Evolutionary conservation across 179 eudicot genomes (phyloP).

Genomic region (Silene coronaria): DNA sequence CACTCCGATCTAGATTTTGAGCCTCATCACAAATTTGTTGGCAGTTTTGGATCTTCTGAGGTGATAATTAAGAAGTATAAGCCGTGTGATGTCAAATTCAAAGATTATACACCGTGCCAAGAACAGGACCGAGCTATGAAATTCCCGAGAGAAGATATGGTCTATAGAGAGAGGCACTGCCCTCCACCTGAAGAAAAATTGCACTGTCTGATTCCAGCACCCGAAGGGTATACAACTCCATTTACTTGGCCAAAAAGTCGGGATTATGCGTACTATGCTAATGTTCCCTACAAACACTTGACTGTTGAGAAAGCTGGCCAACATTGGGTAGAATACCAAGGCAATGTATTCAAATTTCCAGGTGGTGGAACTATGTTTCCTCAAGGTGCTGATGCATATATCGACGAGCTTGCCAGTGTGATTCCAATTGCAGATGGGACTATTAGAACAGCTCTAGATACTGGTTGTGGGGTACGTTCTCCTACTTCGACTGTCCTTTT

Average conservation of each 20-base stretch:
- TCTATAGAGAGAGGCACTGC: constrained; percentile 60
- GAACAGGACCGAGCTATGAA: constrained; percentile 57
- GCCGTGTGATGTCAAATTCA: constrained; percentile 39
- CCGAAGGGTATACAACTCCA: constrained; percentile 48
- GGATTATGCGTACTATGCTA: constrained; percentile 46
- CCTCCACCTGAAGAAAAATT: constrained; percentile 46
- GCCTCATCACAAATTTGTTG: constrained; percentile 44
- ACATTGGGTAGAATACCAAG: constrained; percentile 55
- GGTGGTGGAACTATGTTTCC: constrained; percentile 63
- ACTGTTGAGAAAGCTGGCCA: constrained; percentile 54
- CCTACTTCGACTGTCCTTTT: too few species aligned
- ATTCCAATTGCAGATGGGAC: constrained; percentile 47
- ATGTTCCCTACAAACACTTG: constrained; percentile 54
- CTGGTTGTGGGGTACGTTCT: constrained; percentile 56
- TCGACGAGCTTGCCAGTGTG: constrained; percentile 48
- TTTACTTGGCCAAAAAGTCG: constrained; percentile 61
- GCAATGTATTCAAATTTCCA: constrained; percentile 46
- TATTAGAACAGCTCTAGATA: constrained; percentile 50
- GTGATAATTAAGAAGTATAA: constrained; percentile 30
- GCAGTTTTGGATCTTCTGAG: constrained; percentile 29
- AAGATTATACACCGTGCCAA: constrained; percentile 60
- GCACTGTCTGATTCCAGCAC: constrained; percentile 57
- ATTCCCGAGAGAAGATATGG: constrained; percentile 48
- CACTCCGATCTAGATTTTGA: constrained; percentile 38
- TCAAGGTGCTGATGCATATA: constrained; percentile 60